Base-by-base conservation (phyloP, 2,329 filamentous ascomycete species). In the Fusarium algeriense region DNA sequence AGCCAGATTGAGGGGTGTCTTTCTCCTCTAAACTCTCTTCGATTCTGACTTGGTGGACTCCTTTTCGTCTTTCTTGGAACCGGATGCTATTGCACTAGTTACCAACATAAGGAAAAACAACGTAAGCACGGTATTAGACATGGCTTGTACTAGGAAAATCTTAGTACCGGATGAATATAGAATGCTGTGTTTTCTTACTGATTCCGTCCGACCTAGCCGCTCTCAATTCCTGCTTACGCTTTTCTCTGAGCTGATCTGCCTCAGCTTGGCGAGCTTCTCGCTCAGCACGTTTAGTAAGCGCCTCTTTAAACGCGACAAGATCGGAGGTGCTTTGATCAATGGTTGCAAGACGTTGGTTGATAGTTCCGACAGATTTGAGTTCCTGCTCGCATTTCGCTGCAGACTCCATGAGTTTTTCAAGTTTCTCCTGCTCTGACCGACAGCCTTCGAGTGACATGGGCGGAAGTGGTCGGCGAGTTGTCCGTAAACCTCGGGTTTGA, bases 61-160 rank as follows among this genome's bases (percentile, higher is more conserved):
- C 12, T 54, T 14, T 14, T 45, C 28, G 32, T 38, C 48, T 15
- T 15, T 35, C 37, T 52, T 8, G 20, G 32, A 37, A 52, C 3
- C 1, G 19, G 5, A 8, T 2, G 12, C 3, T 8, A 12, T 13
- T n/a, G 4, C 3, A 17, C 4, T 2, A 6, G 1, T 7, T 11
- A 28, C 2, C 48, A n/a, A 8, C 17, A 5, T 2, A 23, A 52
- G 7, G 11, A 38, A n/a, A 1, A 12, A 7, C 4, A 28, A 11
- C 8, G 8, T 15, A 20, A 1, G 8, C 2, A n/a, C 19, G 1
- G 11, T 12, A 32, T 6, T 10, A 26, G 1, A 4, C 6, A 15
- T 4, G 14, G 6, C 14, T 14, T 3, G 8, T 6, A 3, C 48
- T 52, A n/a, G 48, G 11, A 38, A 17, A 52, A 26, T 52, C 17